These are phyloP conservation scores for Ustilago sp. DNA, from an alignment of 1,284 basidiomycete species.

Conservation along the genomic window DNA sequence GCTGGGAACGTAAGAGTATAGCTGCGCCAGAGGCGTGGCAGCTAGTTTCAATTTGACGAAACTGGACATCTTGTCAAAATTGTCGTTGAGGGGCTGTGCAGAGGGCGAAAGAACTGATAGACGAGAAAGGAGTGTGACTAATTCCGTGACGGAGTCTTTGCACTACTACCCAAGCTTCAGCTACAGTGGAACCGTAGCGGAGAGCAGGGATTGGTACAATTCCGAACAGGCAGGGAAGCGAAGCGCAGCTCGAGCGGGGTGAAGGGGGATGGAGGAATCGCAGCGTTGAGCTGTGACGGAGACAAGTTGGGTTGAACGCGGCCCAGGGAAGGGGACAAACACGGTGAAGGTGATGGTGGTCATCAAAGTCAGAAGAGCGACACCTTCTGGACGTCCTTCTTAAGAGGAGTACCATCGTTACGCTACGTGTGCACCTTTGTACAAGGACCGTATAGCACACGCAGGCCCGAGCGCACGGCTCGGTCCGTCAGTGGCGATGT, in stretches of 20 bases:
- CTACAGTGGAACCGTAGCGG: not conserved
- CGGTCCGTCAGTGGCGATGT: not conserved
- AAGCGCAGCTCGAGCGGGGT: not conserved
- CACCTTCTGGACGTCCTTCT: slow-evolving; percentile 40
- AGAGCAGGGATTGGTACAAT: not conserved
- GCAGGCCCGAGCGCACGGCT: slow-evolving; percentile 12
- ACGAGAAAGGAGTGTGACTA: not conserved
- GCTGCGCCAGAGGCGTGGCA: slow-evolving; percentile 37
- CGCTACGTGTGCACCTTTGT: not conserved
- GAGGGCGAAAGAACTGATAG: not conserved
- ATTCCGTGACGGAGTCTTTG: not conserved
- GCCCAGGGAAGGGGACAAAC: slow-evolving; percentile 20
- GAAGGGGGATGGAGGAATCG: slow-evolving; percentile 3
- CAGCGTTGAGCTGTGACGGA: slow-evolving; percentile 46
- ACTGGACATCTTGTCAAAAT: slow-evolving; percentile 16
- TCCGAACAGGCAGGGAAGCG: not conserved
- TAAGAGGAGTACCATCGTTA: slow-evolving; percentile 5
- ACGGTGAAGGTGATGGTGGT: slow-evolving; percentile 21
- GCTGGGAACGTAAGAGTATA: slow-evolving; percentile 35
- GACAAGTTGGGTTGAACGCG: slow-evolving; percentile 33
- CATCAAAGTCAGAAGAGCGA: not conserved
- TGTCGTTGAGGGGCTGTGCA: not conserved
- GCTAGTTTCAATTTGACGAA: slow-evolving; percentile 29
- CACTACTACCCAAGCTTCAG: not conserved
- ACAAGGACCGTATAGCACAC: not conserved